Base-by-base conservation (phyloP, 495 filamentous ascomycete genomes). In the Cercophora scortea region DNA sequence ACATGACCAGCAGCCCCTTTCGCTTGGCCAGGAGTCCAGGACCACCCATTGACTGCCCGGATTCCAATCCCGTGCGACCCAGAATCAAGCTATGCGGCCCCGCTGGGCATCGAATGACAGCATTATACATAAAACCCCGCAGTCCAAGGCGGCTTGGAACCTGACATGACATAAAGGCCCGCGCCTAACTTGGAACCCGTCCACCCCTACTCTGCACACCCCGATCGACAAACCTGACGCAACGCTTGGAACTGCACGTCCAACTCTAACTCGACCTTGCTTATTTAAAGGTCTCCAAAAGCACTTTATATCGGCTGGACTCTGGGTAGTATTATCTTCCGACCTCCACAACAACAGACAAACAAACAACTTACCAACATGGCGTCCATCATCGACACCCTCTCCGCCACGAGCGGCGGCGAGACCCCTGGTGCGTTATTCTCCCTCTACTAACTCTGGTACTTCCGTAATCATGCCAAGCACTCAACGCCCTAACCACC, bases 371-470 rank as follows among this genome's bases (percentile, higher is more conserved):
- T n/a, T n/a, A n/a, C n/a, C n/a, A n/a, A 17, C 41, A 62, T 65
- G 60, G 47, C 59, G 0, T 58, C 59, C 25, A 39, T 65, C 34
- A 40, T 62, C 36, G 52, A 65, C 3, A 54, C 51, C 33, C 49
- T 65, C 9, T 54, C 62, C 1, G 52, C 57, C 19, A 58, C 62
- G 12, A 52, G 60, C 38, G 57, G 57, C 25, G 33, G 59, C 38
- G 57, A 62, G 45, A 60, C 50, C 3, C 50, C 56, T 10, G 62
- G 61, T 47, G 44, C 57, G 53, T 40, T 32, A 2, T 33, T 34
- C 25, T 35, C 7, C 25, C 25, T 25, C 25, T 25, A 25, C 2
- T 2, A 2, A 25, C 25, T 25, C 2, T 2, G 32, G n/a, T 48
- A 12, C 25, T 48, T 48, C 13, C 1, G 7, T 35, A 25, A 5